A percentile compares a stretch with the other conserved stretches of the same genome.
phyloP scores from a whole-genome alignment of 179 eudicot species.

The Silene coronaria region DNA sequence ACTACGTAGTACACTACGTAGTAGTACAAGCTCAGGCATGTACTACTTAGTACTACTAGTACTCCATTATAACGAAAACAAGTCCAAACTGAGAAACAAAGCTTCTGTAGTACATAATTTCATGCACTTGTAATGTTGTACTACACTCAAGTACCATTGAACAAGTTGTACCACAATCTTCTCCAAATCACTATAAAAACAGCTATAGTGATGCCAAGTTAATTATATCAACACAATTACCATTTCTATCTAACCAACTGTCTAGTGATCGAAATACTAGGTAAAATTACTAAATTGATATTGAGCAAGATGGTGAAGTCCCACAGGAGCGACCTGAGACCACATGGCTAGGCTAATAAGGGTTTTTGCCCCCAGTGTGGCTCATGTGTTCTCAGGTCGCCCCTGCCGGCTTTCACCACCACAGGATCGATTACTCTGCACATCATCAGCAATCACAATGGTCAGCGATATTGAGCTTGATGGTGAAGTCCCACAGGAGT shows the following conservation, averaged over 20 bases:
- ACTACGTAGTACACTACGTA: too few species aligned
- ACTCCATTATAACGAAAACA: too few species aligned
- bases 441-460: background rate
- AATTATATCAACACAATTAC: background rate
- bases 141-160: background rate
- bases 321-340: conserved; percentile 57
- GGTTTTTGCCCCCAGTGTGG: background rate
- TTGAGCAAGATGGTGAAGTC: conserved; percentile 36
- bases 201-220: too few species aligned
- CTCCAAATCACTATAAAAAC: background rate
- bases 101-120: too few species aligned
- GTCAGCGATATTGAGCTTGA: conserved; percentile 9
- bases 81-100: too few species aligned
- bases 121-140: too few species aligned
- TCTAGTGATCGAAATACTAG: background rate
- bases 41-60: too few species aligned
- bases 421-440: background rate
- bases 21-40: too few species aligned
- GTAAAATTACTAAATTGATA: background rate
- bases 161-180: background rate
- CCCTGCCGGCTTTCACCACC: conserved; percentile 53
- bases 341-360: conserved; percentile 33
- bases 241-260: background rate
- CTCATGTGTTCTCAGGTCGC: conserved; percentile 92
- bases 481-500: conserved; percentile 50